Base-by-base conservation (phyloP, 202 grass and related monocot species). In the Bolboschoenoplectus hybrid region DNA sequence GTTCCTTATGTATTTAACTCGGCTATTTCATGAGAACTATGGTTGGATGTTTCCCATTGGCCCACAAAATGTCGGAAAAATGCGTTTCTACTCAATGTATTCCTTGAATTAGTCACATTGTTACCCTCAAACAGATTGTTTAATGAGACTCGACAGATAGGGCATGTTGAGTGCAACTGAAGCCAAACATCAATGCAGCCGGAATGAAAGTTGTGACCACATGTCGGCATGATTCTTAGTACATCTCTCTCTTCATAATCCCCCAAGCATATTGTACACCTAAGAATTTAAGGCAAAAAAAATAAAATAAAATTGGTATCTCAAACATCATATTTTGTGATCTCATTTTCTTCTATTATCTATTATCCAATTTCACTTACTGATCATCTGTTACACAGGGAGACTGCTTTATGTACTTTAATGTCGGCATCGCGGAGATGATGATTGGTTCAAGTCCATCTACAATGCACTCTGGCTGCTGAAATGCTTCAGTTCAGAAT, bases 171-270 rank as follows among this genome's bases (percentile, higher is more conserved):
- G 74, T 94, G 94, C 9, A 90, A 92, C 85, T 76, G 61, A 13
- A 97, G 85, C 94, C 94, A 97, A 46, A 91, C 63, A 87, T 97
- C 92, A 81, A 97, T 94, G 94, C 94, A 97, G 63, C 82, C 45
- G 39, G 85, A 87, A 88, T 92, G 94, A 85, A 94, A 94, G 60
- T 86, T 87, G 88, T 94, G 94, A 47, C 90, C 94, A 55, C 92
- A 97, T 63, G 77, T 88, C 11, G 92, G 92, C 41, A 94, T 91
- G 83, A 92, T 88, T 56, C 90, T 89, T 80, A 92, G 82, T 86
- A 94, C 79, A 65, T 97, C 94, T 86, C 88, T 92, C 1, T 90
- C 82, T 81, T 87, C 82, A 83, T 94, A 97, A 74, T 94, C 94
- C 55, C 87, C 89, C 81, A 97, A 89, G 85, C 92, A 97, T 81